A percentile compares a stretch with the other conserved stretches of the same genome.
Evolutionary conservation across 2,329 filamentous ascomycete genomes (phyloP).

Genomic region (Sodiomyces alkalinus): DNA sequence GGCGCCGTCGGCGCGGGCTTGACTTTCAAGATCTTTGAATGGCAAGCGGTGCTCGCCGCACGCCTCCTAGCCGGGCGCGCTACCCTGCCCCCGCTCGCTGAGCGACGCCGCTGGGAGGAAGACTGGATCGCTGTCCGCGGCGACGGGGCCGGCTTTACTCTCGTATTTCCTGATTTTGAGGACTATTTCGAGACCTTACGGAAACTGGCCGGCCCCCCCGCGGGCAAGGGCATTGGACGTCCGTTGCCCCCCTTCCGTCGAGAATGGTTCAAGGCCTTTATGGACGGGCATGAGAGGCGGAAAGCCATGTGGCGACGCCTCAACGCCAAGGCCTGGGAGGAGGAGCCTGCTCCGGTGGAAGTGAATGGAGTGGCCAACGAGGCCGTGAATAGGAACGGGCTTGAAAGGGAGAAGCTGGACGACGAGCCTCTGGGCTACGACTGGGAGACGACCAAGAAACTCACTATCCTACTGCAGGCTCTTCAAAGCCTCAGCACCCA

Average conservation of each 20-base stretch:
- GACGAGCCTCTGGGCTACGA: constrained; percentile 1
- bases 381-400: neutral
- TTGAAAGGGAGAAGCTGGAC: neutral
- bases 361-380: constrained; percentile 1
- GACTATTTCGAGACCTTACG: constrained; percentile 47
- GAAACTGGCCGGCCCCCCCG: constrained; percentile 29
- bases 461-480: constrained; percentile 1
- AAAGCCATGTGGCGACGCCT: constrained; percentile 41
- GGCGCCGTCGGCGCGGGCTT: constrained; percentile 41
- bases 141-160: constrained; percentile 39
- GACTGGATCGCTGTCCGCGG: constrained; percentile 37
- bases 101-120: constrained; percentile 40
- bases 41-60: constrained; percentile 49
- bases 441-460: constrained; percentile 2
- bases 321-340: constrained; percentile 19
- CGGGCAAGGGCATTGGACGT: constrained; percentile 24
- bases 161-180: constrained; percentile 46
- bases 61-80: constrained; percentile 40
- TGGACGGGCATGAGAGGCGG: constrained; percentile 36
- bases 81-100: constrained; percentile 28
- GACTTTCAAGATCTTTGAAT: constrained; percentile 56
- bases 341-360: too few species aligned
- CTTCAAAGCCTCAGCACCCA: constrained; percentile 2
- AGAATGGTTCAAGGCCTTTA: constrained; percentile 33
- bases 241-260: constrained; percentile 26